phyloP scores from a whole-genome alignment of 306 rosid genomes.

The Lagenaria siceraria region DNA sequence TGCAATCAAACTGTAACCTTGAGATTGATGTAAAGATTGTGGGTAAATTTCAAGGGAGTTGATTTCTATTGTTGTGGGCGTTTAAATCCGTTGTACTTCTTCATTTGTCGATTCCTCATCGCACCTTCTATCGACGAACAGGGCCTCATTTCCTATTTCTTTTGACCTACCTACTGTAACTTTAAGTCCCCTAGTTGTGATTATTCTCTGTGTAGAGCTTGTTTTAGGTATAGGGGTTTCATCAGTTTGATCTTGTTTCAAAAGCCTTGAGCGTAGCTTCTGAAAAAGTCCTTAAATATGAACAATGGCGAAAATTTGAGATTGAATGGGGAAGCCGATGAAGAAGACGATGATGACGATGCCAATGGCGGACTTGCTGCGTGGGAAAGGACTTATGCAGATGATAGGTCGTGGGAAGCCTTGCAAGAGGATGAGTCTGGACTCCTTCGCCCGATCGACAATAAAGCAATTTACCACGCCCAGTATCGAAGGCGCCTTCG shows the following conservation, averaged over 20 bases:
- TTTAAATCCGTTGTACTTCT: too few species aligned
- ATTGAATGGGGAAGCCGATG: conserved; percentile 44
- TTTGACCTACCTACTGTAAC: background rate
- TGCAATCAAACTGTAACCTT: too few species aligned
- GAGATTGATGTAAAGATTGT: too few species aligned
- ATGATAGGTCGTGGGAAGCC: conserved; percentile 94
- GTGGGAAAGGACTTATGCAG: conserved; percentile 88
- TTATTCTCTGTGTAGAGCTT: background rate
- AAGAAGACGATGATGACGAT: conserved; percentile 74
- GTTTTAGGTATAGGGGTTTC: background rate
- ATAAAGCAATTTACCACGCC: conserved; percentile 56
- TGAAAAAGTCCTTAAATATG: conserved; percentile 25
- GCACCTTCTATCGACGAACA: background rate
- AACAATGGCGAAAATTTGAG: conserved; percentile 43
- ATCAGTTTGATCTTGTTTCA: background rate
- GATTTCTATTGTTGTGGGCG: too few species aligned
- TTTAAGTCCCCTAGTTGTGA: background rate
- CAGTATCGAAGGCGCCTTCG: conserved; percentile 92
- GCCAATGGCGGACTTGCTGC: conserved; percentile 55
- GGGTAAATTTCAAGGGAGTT: too few species aligned
- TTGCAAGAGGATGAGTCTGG: conserved; percentile 97
- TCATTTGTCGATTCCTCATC: background rate
- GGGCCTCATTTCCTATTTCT: background rate
- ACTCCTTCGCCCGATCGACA: conserved; percentile 79
- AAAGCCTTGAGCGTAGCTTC: background rate